A percentile compares a stretch with the other conserved stretches of the same genome.
phyloP scores from a whole-genome alignment of 805 yeast species.

The Candida parachauliodes region DNA sequence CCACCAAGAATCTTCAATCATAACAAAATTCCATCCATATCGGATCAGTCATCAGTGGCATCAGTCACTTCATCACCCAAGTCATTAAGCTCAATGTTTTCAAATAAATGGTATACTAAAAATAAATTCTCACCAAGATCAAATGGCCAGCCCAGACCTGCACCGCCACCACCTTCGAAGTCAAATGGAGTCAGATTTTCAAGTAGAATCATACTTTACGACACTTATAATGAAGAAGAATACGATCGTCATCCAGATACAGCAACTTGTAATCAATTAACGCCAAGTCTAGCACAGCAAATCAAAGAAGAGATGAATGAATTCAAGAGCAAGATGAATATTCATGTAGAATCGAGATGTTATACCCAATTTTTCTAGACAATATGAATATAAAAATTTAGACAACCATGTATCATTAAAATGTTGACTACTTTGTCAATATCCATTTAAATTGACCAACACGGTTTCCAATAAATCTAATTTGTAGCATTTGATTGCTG shows the following conservation, averaged over 20 bases:
- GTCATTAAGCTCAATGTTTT: constrained; percentile 28
- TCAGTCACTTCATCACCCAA: constrained; percentile 17
- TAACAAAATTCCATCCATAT: constrained; percentile 27
- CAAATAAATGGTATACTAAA: constrained; percentile 19
- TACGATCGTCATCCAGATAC: constrained; percentile 92
- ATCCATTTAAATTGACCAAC: too few species aligned
- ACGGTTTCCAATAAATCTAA: too few species aligned
- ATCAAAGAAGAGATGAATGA: constrained; percentile 82
- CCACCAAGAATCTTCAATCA: constrained; percentile 22
- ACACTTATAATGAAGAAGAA: constrained; percentile 76
- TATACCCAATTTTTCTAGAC: constrained; percentile 76
- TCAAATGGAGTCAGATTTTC: constrained; percentile 57
- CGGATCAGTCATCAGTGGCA: constrained; percentile 17
- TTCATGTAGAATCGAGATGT: constrained; percentile 74
- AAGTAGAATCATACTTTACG: constrained; percentile 76
- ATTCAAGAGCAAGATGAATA: constrained; percentile 74
- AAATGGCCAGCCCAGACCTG: constrained; percentile 1
- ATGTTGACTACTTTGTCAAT: too few species aligned
- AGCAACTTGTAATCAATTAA: constrained; percentile 88
- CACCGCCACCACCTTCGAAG: constrained; percentile 5
- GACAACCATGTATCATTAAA: neutral
- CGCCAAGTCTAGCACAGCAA: constrained; percentile 81
- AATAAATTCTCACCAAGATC: neutral
- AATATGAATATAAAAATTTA: neutral
- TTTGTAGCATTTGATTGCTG: too few species aligned